Base-by-base conservation (phyloP, 2,329 filamentous ascomycete genomes). In the Pestalotiopsis sp. region DNA sequence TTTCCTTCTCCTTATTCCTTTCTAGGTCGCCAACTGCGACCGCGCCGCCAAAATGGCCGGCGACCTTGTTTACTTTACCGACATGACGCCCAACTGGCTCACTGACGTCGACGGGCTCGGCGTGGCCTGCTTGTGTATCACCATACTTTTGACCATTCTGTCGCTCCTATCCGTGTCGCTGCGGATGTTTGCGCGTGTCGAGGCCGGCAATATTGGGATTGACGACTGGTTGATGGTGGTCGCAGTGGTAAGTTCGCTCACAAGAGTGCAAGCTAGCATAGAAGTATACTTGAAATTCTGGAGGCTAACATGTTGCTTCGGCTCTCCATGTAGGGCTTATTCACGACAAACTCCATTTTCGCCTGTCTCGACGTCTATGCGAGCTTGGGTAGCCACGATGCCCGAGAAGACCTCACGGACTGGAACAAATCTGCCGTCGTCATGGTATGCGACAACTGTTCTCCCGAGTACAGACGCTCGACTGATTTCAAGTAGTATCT, bases 371-470 rank as follows among this genome's bases (percentile, higher is more conserved):
- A 45, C 2, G 60, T 38, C 4, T 39, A 63, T 45, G 60, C 31
- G 20, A 36, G 31, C 20, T 63, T 63, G 60, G 31, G 60, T 13
- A 39, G 60, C 23, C 38, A 63, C 31, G 31, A 63, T 36, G 38
- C 23, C 11, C 38, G 38, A 63, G 27, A 39, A 23, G 60, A 63
- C 20, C 39, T 63, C 1, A 63, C 60, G 13, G 60, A 63, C 20
- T 63, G 31, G 60, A 63, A 39, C 14, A 63, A 59, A 59, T 36
- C 57, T 9, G 57, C 57, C 57, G 57, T 59, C 23, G 27, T 59
- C 27, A 59, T 59, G 57, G 57, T 59, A 59, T n/a, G 14, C 9
- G 13, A 36, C 27, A 45, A 41, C 31, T 38, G 1, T 23, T n/a
- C 38, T 23, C 3, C 12, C 12, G 36, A 41, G 6, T 17, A 27